phyloP scores from a whole-genome alignment of 2,329 filamentous ascomycete species.

The Trichophyton equinum region DNA sequence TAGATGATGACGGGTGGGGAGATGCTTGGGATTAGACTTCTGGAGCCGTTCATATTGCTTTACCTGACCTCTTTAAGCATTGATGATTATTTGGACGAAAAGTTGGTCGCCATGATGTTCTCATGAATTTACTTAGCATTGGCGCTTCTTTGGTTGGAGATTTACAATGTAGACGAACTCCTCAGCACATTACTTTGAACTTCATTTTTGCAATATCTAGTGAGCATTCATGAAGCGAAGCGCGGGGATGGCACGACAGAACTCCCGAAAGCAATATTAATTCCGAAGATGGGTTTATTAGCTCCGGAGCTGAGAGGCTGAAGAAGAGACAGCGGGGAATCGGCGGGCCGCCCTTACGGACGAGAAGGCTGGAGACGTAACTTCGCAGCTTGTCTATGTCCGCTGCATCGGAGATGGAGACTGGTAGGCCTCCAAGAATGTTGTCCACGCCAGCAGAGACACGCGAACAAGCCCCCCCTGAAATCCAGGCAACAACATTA shows the following conservation, averaged over 20 bases:
- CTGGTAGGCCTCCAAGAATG: neutral
- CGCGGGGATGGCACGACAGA: no score
- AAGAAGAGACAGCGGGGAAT: neutral
- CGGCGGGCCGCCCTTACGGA: neutral
- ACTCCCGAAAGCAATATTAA: no score
- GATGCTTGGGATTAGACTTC: conserved; percentile 34
- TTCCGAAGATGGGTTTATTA: no score
- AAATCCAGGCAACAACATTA: neutral
- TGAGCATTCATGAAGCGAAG: no score
- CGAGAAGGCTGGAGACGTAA: neutral
- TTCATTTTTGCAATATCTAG: no score
- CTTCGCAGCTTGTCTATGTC: neutral
- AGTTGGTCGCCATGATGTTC: neutral
- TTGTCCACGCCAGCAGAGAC: neutral
- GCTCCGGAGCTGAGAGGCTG: neutral
- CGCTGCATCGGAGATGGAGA: neutral
- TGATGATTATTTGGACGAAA: neutral
- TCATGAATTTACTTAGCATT: neutral
- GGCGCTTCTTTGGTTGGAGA: neutral
- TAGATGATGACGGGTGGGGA: conserved; percentile 36
- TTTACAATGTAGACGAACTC: neutral
- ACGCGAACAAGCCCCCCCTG: neutral
- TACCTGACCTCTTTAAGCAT: neutral
- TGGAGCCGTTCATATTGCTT: neutral
- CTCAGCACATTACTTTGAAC: no score